Percentiles rank a stretch among this genome's conserved stretches.
These are phyloP conservation scores for Dictyostelium intermedium DNA, from an alignment of 78 protist genomes.

Conservation along the genomic window DNA sequence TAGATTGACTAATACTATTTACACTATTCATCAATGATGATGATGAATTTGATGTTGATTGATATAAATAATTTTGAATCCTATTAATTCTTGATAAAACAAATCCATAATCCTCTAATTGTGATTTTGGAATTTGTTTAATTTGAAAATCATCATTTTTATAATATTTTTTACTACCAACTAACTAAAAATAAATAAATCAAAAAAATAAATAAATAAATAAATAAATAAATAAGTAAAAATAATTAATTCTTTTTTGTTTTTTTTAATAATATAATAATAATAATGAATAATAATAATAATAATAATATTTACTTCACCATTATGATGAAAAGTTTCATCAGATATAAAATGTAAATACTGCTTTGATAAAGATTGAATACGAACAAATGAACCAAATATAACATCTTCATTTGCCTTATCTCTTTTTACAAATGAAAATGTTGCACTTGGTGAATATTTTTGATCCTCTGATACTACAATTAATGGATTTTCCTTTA, in stretches of 20 bases:
- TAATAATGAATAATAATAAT: neutral
- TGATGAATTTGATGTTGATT: neutral
- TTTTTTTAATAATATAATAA: no score
- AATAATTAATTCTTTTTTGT: no score
- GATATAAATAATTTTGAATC: conserved; percentile 2
- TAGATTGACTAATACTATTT: neutral
- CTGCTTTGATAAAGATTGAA: conserved; percentile 47
- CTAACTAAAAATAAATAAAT: conserved; percentile 19
- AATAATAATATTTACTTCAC: conserved; percentile 49
- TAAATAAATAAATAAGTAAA: no score
- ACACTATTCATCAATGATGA: neutral
- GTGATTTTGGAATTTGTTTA: conserved; percentile 73
- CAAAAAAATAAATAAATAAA: neutral
- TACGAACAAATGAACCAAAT: conserved; percentile 70
- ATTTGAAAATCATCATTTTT: conserved; percentile 77
- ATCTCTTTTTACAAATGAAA: conserved; percentile 35
- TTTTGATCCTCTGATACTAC: conserved; percentile 38
- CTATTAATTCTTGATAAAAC: conserved; percentile 12
- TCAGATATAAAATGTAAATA: conserved; percentile 65
- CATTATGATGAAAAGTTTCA: conserved; percentile 73
- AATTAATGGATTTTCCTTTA: neutral
- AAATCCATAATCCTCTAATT: conserved; percentile 55
- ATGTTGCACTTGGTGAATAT: conserved; percentile 51
- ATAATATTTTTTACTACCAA: conserved; percentile 65
- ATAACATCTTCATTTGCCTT: conserved; percentile 31